Evolutionary conservation across 441 rosid genomes (phyloP), one percentile per base, ranked within the genome.

Genomic region (Populus trichocarpa): DNA sequence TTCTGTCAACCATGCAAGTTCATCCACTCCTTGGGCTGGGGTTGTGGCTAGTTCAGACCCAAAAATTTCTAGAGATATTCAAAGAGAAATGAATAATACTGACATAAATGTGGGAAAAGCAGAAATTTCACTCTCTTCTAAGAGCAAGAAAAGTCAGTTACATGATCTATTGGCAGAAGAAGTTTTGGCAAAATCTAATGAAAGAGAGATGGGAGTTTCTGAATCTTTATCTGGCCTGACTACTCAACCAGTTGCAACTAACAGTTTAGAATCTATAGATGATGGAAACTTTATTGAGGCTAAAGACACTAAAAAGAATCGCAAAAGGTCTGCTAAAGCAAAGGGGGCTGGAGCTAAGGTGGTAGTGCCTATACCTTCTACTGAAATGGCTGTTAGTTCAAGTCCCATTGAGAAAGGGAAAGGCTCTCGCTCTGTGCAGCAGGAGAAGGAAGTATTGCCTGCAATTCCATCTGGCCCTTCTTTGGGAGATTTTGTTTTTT

Each of bases 381-480:
- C 84, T 74, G 96, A 91, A 68, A 73, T 87, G 50, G 80, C 89
- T 76, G 78, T 88, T 80, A 81, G 88, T 77, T 85, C 90, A 38
- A 91, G 90, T 83, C 81, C 99, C 73, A 77, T 83, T 77, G 99
- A 93, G 82, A 97, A 92, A 85, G 85, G 93, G 23, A 95, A 89
- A 86, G 87, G 79, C 69, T 79, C 93, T 76, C 96, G 91, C 8
- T 20, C 71, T 63, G 83, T 83, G 67, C 92, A 89, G 83, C 93
- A 84, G 81, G 94, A 88, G 85, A 85, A 92, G 86, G 98, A 91
- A 78, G 87, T 87, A 3, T 67, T 91, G 85, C 94, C 96, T 72
- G 80, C 90, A 81, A 83, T 97, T 80, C 99, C 99, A 8, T 89
- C 97, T 14, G 99, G 99, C 20, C 98, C 97, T 79, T 96, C 99